phyloP scores from a whole-genome alignment of 257 asterid genomes.

The Scutellaria minor region DNA sequence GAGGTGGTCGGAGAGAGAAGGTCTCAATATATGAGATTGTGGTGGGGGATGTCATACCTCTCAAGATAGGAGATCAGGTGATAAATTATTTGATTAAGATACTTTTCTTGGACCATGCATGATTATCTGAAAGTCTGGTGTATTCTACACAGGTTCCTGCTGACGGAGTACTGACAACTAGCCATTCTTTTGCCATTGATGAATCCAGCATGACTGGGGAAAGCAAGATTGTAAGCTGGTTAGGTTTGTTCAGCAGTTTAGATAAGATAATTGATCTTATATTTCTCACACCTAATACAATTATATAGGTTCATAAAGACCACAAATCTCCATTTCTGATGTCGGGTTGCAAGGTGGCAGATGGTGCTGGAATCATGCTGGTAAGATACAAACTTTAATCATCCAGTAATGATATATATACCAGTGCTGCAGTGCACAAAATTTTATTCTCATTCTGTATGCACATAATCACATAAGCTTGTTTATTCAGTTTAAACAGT shows the following conservation, averaged over 20 bases:
- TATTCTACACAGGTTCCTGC: slow-evolving; percentile 76
- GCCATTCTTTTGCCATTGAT: slow-evolving; percentile 94
- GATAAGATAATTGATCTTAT: slow-evolving; percentile 31
- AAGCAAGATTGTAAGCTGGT: slow-evolving; percentile 89
- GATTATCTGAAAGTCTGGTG: slow-evolving; percentile 28
- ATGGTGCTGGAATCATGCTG: slow-evolving; percentile 96
- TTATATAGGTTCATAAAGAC: slow-evolving; percentile 73
- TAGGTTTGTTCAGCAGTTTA: slow-evolving; percentile 40
- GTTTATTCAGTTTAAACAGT: not conserved
- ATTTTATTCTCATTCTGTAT: not conserved
- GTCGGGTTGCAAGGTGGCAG: slow-evolving; percentile 99
- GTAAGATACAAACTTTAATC: slow-evolving; percentile 47
- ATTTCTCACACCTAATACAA: slow-evolving; percentile 34
- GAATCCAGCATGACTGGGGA: slow-evolving; percentile 99
- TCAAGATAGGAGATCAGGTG: slow-evolving; percentile 97
- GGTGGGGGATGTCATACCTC: slow-evolving; percentile 91
- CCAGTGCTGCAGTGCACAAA: not conserved
- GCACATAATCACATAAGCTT: not conserved
- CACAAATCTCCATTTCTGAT: slow-evolving; percentile 79
- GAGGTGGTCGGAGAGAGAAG: slow-evolving; percentile 89
- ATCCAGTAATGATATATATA: slow-evolving; percentile 13
- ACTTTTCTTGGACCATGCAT: slow-evolving; percentile 19
- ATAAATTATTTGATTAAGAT: slow-evolving; percentile 28
- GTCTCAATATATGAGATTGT: slow-evolving; percentile 88
- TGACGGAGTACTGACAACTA: slow-evolving; percentile 75